Percentiles rank a stretch among this genome's conserved stretches.
These are phyloP conservation scores for Rhizopus delemar DNA, from an alignment of 371 early-diverging fungal genomes.

Conservation along the genomic window DNA sequence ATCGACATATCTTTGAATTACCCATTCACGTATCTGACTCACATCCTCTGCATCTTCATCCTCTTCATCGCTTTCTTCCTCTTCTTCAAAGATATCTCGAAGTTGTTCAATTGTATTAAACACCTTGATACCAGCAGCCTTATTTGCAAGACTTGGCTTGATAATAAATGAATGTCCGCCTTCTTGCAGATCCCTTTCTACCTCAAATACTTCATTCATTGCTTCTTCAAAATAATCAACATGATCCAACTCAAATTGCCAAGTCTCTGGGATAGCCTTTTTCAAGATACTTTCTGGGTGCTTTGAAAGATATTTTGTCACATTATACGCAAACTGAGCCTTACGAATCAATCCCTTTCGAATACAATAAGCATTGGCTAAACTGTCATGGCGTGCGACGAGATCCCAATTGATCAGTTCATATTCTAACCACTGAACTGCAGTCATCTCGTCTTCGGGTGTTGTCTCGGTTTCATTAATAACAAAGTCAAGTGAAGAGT, in stretches of 20 bases:
- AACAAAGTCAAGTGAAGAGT: constrained; percentile 29
- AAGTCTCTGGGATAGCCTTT: constrained; percentile 65
- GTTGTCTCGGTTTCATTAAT: constrained; percentile 20
- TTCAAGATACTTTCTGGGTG: constrained; percentile 56
- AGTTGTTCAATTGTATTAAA: constrained; percentile 61
- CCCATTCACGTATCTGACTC: constrained; percentile 71
- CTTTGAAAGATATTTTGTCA: constrained; percentile 61
- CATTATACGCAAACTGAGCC: constrained; percentile 64
- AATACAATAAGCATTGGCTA: constrained; percentile 66
- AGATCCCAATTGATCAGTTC: constrained; percentile 63
- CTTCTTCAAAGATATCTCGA: constrained; percentile 48
- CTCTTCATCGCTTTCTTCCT: constrained; percentile 34
- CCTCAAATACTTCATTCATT: constrained; percentile 70
- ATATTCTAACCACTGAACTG: constrained; percentile 71
- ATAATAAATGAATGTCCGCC: constrained; percentile 56
- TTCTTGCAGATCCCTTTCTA: constrained; percentile 56
- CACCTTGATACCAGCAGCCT: constrained; percentile 69
- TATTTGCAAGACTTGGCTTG: constrained; percentile 71
- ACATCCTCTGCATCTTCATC: constrained; percentile 41
- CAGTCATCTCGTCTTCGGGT: constrained; percentile 21
- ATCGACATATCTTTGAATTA: constrained; percentile 68
- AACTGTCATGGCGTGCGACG: constrained; percentile 31
- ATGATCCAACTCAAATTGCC: constrained; percentile 71
- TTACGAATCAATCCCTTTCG: constrained; percentile 73
- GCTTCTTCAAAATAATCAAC: constrained; percentile 74